These are phyloP conservation scores for Neovahlkampfia damariscottae DNA, from an alignment of 78 protist genomes.

Conservation along the genomic window DNA sequence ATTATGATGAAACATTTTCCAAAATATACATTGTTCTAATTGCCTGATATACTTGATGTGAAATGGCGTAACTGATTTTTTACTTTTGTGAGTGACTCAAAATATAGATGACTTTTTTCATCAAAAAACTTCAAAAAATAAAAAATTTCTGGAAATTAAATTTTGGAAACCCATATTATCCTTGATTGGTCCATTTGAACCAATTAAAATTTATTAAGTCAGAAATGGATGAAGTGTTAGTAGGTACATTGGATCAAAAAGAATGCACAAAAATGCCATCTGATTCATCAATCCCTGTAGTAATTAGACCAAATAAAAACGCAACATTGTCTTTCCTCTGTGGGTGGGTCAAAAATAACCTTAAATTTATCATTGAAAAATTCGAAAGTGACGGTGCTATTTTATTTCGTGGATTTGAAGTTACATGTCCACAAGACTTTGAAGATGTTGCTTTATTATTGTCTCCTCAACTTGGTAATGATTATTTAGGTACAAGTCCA, in stretches of 20 bases:
- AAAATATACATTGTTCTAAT: too few species aligned
- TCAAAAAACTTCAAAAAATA: too few species aligned
- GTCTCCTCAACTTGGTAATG: background rate
- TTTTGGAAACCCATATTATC: background rate
- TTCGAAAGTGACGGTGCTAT: background rate
- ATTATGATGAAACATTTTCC: too few species aligned
- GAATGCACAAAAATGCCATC: too few species aligned
- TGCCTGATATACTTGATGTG: too few species aligned
- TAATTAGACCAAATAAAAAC: background rate
- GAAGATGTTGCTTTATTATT: background rate
- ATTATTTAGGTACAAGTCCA: background rate
- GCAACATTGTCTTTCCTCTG: background rate
- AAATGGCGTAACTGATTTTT: too few species aligned
- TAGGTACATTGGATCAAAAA: too few species aligned
- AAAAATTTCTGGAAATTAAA: background rate
- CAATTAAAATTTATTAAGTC: too few species aligned
- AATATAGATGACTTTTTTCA: too few species aligned
- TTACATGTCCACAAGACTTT: background rate
- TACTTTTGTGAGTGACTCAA: too few species aligned
- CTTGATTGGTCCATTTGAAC: too few species aligned
- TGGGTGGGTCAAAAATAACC: background rate
- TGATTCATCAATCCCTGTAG: background rate
- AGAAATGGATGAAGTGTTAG: too few species aligned
- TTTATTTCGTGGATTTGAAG: background rate
- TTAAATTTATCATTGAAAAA: background rate